phyloP scores from a whole-genome alignment of 2,329 filamentous ascomycete genomes.

The Claviceps sp. region DNA sequence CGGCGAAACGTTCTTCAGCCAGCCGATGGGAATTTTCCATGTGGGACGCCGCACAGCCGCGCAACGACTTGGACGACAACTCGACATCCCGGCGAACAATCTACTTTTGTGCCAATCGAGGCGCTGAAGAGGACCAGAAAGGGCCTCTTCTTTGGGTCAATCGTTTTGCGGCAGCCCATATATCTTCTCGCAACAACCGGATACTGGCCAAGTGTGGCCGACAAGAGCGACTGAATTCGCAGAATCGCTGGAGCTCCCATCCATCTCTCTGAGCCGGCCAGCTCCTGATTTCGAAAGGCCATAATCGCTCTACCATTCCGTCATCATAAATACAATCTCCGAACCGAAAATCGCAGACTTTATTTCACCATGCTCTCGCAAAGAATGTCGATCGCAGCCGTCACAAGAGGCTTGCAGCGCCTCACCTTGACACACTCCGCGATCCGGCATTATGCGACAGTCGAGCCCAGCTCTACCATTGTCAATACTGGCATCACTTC shows the following conservation, averaged over 20 bases:
- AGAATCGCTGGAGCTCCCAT: background rate
- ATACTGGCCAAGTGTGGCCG: background rate
- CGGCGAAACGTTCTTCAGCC: conserved; percentile 15
- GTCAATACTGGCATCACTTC: conserved; percentile 7
- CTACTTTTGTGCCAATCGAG: background rate
- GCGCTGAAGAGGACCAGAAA: background rate
- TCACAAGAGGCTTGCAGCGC: conserved; percentile 16
- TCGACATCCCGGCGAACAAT: background rate
- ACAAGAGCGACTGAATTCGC: no score
- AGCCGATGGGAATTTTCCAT: conserved; percentile 14
- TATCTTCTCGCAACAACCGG: background rate
- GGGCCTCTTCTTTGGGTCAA: background rate
- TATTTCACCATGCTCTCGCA: conserved; percentile 16
- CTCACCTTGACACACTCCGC: conserved; percentile 15
- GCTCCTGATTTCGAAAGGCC: background rate
- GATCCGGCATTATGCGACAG: conserved; percentile 19
- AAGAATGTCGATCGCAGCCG: conserved; percentile 16
- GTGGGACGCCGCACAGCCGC: background rate
- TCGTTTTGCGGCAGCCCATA: background rate
- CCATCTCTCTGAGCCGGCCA: background rate
- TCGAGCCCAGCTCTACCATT: conserved; percentile 10
- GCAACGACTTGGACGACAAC: background rate
- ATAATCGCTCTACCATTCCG: background rate
- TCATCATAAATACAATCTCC: background rate
- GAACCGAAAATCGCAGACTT: no score